phyloP scores from a whole-genome alignment of 1,284 basidiomycete genomes.

The Irpex lacteus region DNA sequence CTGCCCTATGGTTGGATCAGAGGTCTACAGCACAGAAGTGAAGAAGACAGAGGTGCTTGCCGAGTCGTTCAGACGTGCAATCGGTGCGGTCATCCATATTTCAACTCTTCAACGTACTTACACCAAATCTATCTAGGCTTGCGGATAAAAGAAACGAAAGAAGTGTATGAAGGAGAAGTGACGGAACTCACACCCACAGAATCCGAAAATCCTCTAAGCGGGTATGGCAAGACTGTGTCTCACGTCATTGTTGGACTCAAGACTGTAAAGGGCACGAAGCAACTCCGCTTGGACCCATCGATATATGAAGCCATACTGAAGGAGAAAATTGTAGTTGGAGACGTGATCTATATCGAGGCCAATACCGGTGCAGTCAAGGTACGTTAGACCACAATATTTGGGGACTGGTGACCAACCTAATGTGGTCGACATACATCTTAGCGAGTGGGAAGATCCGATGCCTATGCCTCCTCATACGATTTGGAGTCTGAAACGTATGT shows the following conservation, averaged over 20 bases:
- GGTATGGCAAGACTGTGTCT: constrained; percentile 98
- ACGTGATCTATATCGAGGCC: constrained; percentile 95
- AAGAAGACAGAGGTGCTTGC: constrained; percentile 99
- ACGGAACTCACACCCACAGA: constrained; percentile 96
- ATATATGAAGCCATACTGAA: constrained; percentile 98
- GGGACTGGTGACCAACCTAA: constrained; percentile 2
- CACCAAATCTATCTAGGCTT: constrained; percentile 53
- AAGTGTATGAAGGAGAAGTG: constrained; percentile 98
- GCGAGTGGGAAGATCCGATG: constrained; percentile 96
- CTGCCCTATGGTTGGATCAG: constrained; percentile 97
- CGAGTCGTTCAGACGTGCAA: constrained; percentile 92
- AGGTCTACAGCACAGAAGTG: constrained; percentile 96
- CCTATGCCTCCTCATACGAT: constrained; percentile 98
- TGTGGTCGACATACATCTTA: constrained; percentile 28
- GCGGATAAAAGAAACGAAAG: constrained; percentile 97
- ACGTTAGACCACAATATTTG: constrained; percentile 17
- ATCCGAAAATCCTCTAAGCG: constrained; percentile 91
- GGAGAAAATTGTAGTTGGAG: constrained; percentile 95
- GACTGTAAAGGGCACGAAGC: constrained; percentile 98
- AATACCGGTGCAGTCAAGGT: constrained; percentile 97
- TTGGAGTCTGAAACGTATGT: constrained; percentile 99
- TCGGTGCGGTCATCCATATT: constrained; percentile 60
- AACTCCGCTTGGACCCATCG: constrained; percentile 90
- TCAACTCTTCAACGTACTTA: background rate
- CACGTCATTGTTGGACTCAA: constrained; percentile 97